Base-by-base conservation (phyloP, 2,329 filamentous ascomycete genomes). In the Amylocarpus encephaloides region DNA sequence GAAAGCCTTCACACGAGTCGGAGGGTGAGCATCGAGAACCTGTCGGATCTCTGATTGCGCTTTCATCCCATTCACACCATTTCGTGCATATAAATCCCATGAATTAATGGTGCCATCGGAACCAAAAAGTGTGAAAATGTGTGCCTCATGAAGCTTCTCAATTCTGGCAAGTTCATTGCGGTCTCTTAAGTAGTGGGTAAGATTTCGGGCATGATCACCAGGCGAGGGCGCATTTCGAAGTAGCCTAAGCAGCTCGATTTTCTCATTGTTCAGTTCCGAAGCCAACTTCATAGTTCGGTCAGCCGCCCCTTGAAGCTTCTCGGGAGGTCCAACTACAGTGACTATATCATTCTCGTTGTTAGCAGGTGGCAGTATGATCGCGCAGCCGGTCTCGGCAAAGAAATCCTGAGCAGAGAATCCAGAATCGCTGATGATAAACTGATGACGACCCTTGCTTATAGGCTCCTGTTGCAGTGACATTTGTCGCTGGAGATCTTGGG, bases 361-460 rank as follows among this genome's bases (percentile, higher is more conserved):
- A 6, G 89, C 80, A 47, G 84, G 92, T 41, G 22, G 22, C 22
- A 97, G 71, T 50, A 97, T 79, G 52, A 97, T 85, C 39, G 86
- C 81, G 69, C 93, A 98, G 55, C 92, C 92, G 51, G 93, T 97
- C 63, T 95, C 82, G 41, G 83, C 78, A 57, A 96, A 82, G 73
- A 98, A 96, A 41, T 95, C 82, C 51, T 96, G 82, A 32, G 88
- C 75, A 15, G 88, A 83, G 54, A 87, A 79, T 54, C 88, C 90
- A 54, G 84, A 80, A 54, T 92, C 83, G 46, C 92, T 92, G 56
- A 95, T 83, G 64, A 98, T 93, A 73, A 96, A 97, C 67, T 95
- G 91, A 67, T 97, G 93, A 46, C 89, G 83, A 43, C 88, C 89
- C 55, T 85, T 85, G 67, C 92, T 86, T 60, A 97, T 88, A 5